Conservation (phyloP, 129 eudicot genomes). For the Lactuca saligna region DNA sequence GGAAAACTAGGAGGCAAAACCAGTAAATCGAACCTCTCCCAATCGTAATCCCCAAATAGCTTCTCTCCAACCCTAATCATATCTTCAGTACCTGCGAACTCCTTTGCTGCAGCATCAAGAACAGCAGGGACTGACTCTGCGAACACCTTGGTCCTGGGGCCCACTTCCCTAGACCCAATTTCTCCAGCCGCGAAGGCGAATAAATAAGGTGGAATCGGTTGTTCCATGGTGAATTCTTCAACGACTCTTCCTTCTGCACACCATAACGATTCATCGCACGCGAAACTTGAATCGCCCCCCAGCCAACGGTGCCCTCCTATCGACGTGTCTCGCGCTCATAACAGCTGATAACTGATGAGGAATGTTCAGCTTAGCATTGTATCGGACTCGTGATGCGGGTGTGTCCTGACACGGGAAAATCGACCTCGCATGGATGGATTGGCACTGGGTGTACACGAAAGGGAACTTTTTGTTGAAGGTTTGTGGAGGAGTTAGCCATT, state of each 20-base stretch:
- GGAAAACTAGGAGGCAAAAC: conserved; percentile 98
- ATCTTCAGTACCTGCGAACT: conserved; percentile 90
- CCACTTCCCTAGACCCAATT: conserved; percentile 81
- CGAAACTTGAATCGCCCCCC: conserved; percentile 43
- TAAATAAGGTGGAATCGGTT: conserved; percentile 82
- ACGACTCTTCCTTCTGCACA: conserved; percentile 89
- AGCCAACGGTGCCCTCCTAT: conserved; percentile 44
- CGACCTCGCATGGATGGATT: conserved; percentile 85
- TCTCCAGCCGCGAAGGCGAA: conserved; percentile 98
- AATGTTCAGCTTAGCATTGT: conserved; percentile 58
- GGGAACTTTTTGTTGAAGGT: conserved; percentile 66
- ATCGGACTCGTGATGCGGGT: conserved; percentile 67
- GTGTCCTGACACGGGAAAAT: conserved; percentile 96
- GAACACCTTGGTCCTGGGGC: conserved; percentile 86
- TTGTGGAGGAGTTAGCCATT: conserved; percentile 87
- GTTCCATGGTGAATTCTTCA: conserved; percentile 96
- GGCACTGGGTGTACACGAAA: conserved; percentile 89
- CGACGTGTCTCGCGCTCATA: conserved; percentile 78
- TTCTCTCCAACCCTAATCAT: conserved; percentile 93
- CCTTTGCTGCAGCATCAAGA: conserved; percentile 82
- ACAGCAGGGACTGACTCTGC: conserved; percentile 60
- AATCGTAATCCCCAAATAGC: conserved; percentile 84
- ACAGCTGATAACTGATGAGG: conserved; percentile 66
- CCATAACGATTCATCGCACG: conserved; percentile 80
- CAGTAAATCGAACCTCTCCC: conserved; percentile 96